These are phyloP conservation scores for Candida sanyaensis DNA, from an alignment of 1,139 yeast species.

Conservation along the genomic window DNA sequence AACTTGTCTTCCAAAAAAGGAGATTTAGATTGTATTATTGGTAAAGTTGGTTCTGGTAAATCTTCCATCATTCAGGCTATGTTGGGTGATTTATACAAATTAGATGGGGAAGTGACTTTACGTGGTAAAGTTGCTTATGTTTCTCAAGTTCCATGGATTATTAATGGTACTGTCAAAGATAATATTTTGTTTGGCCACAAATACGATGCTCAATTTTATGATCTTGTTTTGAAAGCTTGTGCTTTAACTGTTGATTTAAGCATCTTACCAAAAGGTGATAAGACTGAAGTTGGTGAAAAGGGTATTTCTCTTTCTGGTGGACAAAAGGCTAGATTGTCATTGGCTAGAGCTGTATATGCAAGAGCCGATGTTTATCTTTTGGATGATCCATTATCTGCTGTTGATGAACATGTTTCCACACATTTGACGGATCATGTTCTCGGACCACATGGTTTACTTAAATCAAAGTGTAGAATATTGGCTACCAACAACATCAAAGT, in stretches of 20 bases:
- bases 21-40: conserved; percentile 83
- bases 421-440: conserved; percentile 44
- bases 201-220: conserved; percentile 28
- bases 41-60: conserved; percentile 92
- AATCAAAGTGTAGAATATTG: conserved; percentile 73
- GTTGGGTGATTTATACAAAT: conserved; percentile 82
- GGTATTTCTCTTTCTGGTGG: conserved; percentile 45
- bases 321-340: conserved; percentile 39
- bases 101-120: conserved; percentile 70
- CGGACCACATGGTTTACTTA: conserved; percentile 79
- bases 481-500: conserved; percentile 92
- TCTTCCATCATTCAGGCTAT: conserved; percentile 83
- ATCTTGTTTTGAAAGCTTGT: conserved; percentile 35
- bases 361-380: conserved; percentile 39
- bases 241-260: conserved; percentile 37
- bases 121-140: conserved; percentile 89
- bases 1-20: conserved; percentile 76
- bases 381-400: conserved; percentile 40
- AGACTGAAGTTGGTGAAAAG: conserved; percentile 44
- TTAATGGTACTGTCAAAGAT: conserved; percentile 39
- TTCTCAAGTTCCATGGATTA: conserved; percentile 82
- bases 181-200: conserved; percentile 41
- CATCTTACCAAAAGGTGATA: conserved; percentile 39
- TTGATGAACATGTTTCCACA: conserved; percentile 38
- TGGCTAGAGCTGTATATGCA: conserved; percentile 43